Evolutionary conservation across 495 filamentous ascomycete genomes (phyloP), one percentile per base, ranked within the genome.

Genomic region (Aspergillus incahuasiensis): DNA sequence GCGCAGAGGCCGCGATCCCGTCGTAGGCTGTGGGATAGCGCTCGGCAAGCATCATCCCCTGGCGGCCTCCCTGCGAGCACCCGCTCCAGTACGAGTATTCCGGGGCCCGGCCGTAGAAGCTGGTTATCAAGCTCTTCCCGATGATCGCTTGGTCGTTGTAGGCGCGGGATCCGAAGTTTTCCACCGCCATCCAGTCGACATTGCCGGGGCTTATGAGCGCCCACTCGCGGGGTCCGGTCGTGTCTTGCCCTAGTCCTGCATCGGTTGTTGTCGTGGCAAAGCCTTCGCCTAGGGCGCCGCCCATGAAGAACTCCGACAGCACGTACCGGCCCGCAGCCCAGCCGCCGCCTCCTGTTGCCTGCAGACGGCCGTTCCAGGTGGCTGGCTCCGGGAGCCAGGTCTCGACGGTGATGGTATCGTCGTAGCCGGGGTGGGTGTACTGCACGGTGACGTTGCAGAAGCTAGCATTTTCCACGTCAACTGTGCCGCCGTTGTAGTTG

Each of bases 1-100:
- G 78, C 16, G 80, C 76, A 6, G 76, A 79, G 16, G 78, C 75
- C n/a, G 87, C 60, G 15, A 83, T 81, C n/a, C 86, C 86, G 58
- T 89, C 82, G 57, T 82, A 80, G 5, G 69, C 64, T 6, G 58
- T 61, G 0, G 77, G 77, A 57, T 65, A 77, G 22, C 69, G 61
- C 52, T 78, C 68, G 7, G 71, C 73, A 6, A 67, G 53, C 60
- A 71, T 72, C 21, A 74, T 60, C 9, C 77, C 78, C 60, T 81
- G 72, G 12, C 72, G 63, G 13, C 78, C 78, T 3, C 76, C 78
- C 21, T 68, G 70, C 7, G 74, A 78, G 64, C 78, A 81, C 0
- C 77, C 78, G 5, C 69, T 63, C 61, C 74, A 81, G 54, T 79
- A 79, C 1, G 68, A 68, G 34, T 74, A 68, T 12, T 43, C 42